phyloP scores from a whole-genome alignment of 2,329 filamentous ascomycete genomes.

The Rhexocercosporidium sp. region DNA sequence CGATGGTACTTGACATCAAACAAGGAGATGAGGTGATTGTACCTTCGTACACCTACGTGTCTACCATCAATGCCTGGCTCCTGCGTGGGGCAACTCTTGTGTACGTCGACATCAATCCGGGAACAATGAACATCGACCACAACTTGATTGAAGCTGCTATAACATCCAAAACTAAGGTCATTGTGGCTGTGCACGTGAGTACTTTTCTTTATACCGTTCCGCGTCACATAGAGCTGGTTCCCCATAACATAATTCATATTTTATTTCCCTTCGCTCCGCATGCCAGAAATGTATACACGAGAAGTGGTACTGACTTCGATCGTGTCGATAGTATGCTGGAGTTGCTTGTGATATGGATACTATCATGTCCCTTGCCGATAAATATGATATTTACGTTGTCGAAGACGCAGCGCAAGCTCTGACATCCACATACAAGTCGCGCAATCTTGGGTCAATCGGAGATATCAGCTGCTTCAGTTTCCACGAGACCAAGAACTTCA shows the following conservation, averaged over 20 bases:
- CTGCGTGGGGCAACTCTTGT: conserved; percentile 1
- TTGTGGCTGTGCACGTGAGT: conserved; percentile 8
- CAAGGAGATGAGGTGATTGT: conserved; percentile 9
- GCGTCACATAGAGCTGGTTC: no score
- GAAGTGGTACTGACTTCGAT: not conserved
- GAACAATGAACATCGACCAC: conserved; percentile 7
- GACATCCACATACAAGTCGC: not conserved
- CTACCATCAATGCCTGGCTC: not conserved
- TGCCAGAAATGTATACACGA: no score
- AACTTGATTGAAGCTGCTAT: conserved; percentile 2
- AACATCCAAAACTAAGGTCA: not conserved
- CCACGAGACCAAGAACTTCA: conserved; percentile 13
- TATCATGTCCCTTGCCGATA: not conserved
- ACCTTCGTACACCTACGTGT: conserved; percentile 11
- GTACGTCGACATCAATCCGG: not conserved
- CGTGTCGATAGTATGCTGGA: not conserved
- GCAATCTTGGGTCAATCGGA: not conserved
- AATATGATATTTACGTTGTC: not conserved
- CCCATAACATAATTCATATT: no score
- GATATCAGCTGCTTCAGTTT: conserved; percentile 10
- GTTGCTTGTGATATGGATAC: conserved; percentile 10
- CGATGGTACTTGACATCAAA: conserved; percentile 7
- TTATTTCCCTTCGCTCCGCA: no score
- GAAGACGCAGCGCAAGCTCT: conserved; percentile 11
- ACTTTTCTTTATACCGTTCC: not conserved